Evolutionary conservation across 352 stramenopile species (phyloP).

Genomic region (Phytophthora tubulina): DNA sequence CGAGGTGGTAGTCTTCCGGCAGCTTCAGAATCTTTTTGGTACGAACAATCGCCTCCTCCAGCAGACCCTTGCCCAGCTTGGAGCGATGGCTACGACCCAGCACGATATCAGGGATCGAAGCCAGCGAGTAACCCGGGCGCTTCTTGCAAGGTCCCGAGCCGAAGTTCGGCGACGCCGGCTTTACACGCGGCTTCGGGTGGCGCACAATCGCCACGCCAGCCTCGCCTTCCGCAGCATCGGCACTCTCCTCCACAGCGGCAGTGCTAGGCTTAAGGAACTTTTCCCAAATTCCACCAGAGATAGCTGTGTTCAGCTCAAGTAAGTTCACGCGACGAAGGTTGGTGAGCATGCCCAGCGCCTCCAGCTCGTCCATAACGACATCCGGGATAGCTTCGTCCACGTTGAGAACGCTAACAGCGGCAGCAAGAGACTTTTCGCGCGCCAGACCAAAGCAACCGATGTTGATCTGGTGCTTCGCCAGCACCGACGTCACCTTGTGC

Average conservation of each 20-base stretch:
- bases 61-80: constrained; percentile 96
- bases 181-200: constrained; percentile 74
- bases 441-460: constrained; percentile 94
- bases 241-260: constrained; percentile 37
- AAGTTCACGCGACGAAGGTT: constrained; percentile 90
- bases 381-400: constrained; percentile 91
- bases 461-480: constrained; percentile 94
- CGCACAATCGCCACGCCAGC: constrained; percentile 56
- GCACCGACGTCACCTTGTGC: constrained; percentile 93
- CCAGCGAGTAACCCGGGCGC: constrained; percentile 94
- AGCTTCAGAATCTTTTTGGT: constrained; percentile 96
- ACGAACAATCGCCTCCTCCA: constrained; percentile 96
- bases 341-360: constrained; percentile 72
- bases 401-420: constrained; percentile 90
- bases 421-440: constrained; percentile 65
- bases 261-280: constrained; percentile 66
- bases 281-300: constrained; percentile 62
- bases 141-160: constrained; percentile 99
- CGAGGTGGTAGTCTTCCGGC: constrained; percentile 95
- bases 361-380: constrained; percentile 85
- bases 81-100: constrained; percentile 97
- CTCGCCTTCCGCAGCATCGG: constrained; percentile 32
- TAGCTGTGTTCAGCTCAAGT: constrained; percentile 72
- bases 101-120: constrained; percentile 88
- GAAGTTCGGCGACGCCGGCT: constrained; percentile 95